A percentile compares a stretch with the other conserved stretches of the same genome.
phyloP scores from a whole-genome alignment of 345 rosid genomes.

The Corchorus capsularis region DNA sequence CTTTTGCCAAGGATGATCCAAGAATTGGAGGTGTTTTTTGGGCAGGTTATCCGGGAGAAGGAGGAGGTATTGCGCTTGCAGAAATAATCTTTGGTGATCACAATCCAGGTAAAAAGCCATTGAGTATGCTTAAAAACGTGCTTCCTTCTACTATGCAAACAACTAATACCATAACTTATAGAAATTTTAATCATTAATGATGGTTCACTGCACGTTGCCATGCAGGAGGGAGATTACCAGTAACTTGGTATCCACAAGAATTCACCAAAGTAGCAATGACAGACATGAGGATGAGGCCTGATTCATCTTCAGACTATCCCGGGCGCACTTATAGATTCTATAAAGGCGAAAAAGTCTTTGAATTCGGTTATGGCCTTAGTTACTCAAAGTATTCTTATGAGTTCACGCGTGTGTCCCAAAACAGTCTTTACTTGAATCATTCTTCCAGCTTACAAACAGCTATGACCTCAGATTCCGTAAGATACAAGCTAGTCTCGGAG shows the following conservation, averaged over 20 bases:
- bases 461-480: constrained; percentile 25
- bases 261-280: constrained; percentile 74
- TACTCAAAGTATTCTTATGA: constrained; percentile 64
- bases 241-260: constrained; percentile 86
- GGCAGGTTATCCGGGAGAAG: constrained; percentile 98
- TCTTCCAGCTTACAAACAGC: constrained; percentile 18
- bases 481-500: constrained; percentile 45
- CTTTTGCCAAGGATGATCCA: constrained; percentile 54
- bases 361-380: constrained; percentile 81
- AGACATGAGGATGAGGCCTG: constrained; percentile 85
- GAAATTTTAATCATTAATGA: not conserved
- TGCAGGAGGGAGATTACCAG: constrained; percentile 85
- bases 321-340: constrained; percentile 92
- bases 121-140: not conserved
- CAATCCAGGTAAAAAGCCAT: constrained; percentile 67
- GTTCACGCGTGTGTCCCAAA: constrained; percentile 33
- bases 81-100: constrained; percentile 87
- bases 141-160: not conserved
- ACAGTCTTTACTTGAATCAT: constrained; percentile 40
- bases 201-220: not conserved
- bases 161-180: not conserved
- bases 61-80: constrained; percentile 77
- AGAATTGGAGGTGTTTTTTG: constrained; percentile 78
- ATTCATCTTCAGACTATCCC: constrained; percentile 59
- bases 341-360: constrained; percentile 56